A percentile compares a stretch with the other conserved stretches of the same genome.
Conservation (phyloP, 1,284 basidiomycete genomes). For the Pyrrhoderma noxium region DNA sequence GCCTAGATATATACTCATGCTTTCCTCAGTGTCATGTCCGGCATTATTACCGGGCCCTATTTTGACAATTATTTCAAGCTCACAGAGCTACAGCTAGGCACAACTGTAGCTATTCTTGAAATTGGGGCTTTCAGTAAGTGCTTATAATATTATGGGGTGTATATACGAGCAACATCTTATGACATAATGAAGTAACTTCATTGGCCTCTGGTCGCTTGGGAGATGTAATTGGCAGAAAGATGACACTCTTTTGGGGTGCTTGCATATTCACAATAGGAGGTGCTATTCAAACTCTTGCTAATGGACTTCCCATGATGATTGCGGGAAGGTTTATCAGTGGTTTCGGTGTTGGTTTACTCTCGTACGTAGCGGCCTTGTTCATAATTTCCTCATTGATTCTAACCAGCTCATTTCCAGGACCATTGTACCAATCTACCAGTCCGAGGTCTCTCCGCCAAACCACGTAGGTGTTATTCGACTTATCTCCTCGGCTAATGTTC, state of each 20-base stretch:
- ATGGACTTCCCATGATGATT: constrained; percentile 82
- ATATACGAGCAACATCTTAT: constrained; percentile 3
- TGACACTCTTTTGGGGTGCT: constrained; percentile 84
- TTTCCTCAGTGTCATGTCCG: constrained; percentile 68
- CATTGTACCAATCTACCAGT: constrained; percentile 97
- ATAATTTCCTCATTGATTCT: constrained; percentile 11
- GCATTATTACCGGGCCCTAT: constrained; percentile 90
- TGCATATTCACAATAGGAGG: constrained; percentile 86
- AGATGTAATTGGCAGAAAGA: constrained; percentile 81
- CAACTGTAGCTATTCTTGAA: constrained; percentile 90
- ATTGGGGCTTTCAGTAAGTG: constrained; percentile 82
- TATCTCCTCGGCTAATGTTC: constrained; percentile 9
- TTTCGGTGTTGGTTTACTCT: constrained; percentile 89
- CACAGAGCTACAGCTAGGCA: constrained; percentile 54
- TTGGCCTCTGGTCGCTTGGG: constrained; percentile 84
- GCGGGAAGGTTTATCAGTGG: constrained; percentile 84
- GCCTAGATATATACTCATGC: no score
- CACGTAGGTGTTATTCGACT: constrained; percentile 50
- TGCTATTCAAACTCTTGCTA: constrained; percentile 82
- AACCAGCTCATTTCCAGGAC: constrained; percentile 45
- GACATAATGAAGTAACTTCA: constrained; percentile 63
- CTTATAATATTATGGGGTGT: constrained; percentile 1
- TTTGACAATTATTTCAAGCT: constrained; percentile 77
- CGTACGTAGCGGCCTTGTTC: constrained; percentile 42
- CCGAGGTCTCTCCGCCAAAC: constrained; percentile 91